Percentiles rank a stretch among this genome's conserved stretches.
These are phyloP conservation scores for Chlamydomonas reinhardtii DNA, from an alignment of 163 green algal genomes.

Conservation along the genomic window DNA sequence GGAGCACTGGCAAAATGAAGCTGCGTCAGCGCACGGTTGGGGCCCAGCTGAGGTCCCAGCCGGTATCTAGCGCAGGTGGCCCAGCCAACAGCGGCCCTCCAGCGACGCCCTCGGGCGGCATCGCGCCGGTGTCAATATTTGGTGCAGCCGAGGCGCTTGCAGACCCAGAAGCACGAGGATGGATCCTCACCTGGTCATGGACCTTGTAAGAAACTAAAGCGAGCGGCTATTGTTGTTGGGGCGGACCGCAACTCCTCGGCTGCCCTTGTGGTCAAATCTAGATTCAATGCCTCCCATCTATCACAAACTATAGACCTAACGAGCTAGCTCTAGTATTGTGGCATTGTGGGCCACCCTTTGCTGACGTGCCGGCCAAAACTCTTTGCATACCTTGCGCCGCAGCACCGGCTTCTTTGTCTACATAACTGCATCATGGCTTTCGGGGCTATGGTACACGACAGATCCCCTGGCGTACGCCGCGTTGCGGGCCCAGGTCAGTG, in stretches of 20 bases:
- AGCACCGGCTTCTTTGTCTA: background rate
- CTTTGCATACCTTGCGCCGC: too few relatives aligned
- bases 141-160: background rate
- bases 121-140: too few relatives aligned
- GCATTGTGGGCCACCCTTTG: too few relatives aligned
- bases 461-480: background rate
- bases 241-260: background rate
- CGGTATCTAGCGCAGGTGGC: background rate
- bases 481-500: background rate
- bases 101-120: background rate
- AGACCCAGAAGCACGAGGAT: conserved; percentile 12
- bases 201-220: conserved; percentile 13
- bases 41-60: too few relatives aligned
- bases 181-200: conserved; percentile 27
- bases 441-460: too few relatives aligned
- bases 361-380: too few relatives aligned
- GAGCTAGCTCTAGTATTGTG: too few relatives aligned
- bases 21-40: too few relatives aligned
- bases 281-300: too few relatives aligned
- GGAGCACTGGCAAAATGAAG: too few relatives aligned
- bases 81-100: background rate
- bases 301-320: too few relatives aligned
- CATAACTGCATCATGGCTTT: background rate
- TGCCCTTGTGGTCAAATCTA: background rate
- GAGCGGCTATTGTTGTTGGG: background rate